Evolutionary conservation across 2,329 filamentous ascomycete species (phyloP), one percentile per base, ranked within the genome.

Genomic region (Elsinoe perseae): DNA sequence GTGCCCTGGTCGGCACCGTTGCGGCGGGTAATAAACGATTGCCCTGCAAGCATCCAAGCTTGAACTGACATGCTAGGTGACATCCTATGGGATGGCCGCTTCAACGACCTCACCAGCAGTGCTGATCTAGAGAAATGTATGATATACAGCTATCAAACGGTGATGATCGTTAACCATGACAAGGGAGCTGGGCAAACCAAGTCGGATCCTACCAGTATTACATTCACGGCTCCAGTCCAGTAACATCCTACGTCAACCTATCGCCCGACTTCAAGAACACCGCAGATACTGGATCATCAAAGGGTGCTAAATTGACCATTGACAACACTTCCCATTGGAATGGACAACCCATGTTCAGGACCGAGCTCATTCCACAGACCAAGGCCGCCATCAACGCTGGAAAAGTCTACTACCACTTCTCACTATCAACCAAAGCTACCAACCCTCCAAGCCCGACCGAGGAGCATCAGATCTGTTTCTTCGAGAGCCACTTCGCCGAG

Each of bases 121-220:
- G 63, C 73, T 2, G 81, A 84, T 66, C 74, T 85, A 27, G 72
- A 76, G 63, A 76, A 77, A 38, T 85, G 72, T 56, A 40, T 23
- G 54, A 18, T 10, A 8, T 2, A 16, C 28, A 7, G 12, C 14
- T 25, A 38, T 12, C n/a, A 40, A 16, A 42, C 12, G 20, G 10
- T 36, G 6, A 23, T 5, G 25, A 23, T 25, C 6, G 28, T 48
- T 18, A 43, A 50, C 57, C 18, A 5, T 16, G 23, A 4, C 14
- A 55, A 74, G 72, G 83, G 83, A 82, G 79, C 3, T 87, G 80
- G 79, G 76, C 75, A n/a, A 85, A 82, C 68, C 79, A 84, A 69
- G 80, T 85, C 63, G 82, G 82, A 1, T 78, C 82, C 0, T 89
- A 86, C 71, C 85, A 88, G 69, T 88, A 85, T 75, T 88, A 88